Evolutionary conservation across 371 early-diverging fungal genomes (phyloP).

Genomic region (Rhizomucor miehei): DNA sequence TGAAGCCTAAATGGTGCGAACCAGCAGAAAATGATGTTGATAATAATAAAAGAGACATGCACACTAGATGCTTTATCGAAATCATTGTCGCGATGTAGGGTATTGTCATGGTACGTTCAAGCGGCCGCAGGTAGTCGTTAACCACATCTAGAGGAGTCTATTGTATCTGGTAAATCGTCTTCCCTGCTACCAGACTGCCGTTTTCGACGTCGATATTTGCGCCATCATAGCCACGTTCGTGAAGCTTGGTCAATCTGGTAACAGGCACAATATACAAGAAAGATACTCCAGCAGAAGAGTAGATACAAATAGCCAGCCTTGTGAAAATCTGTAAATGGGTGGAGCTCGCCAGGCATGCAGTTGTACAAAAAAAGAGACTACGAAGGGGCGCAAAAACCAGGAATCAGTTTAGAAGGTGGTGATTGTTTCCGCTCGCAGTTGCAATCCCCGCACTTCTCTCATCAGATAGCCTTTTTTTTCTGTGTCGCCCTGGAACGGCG

Average conservation of each 20-base stretch:
- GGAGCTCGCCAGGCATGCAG: too few species aligned
- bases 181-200: not conserved
- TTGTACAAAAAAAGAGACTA: too few species aligned
- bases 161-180: too few species aligned
- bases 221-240: conserved; percentile 23
- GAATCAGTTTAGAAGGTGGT: too few species aligned
- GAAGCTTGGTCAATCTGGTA: conserved; percentile 21
- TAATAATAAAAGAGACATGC: conserved; percentile 22
- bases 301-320: conserved; percentile 31
- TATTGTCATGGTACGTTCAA: conserved; percentile 19
- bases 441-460: too few species aligned
- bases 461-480: too few species aligned
- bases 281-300: conserved; percentile 40
- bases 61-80: conserved; percentile 36
- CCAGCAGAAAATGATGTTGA: conserved; percentile 34
- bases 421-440: too few species aligned
- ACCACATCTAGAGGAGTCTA: too few species aligned
- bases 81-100: conserved; percentile 41
- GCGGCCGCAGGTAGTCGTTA: conserved; percentile 2
- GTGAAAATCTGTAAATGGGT: conserved; percentile 6
- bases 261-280: conserved; percentile 34
- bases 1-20: conserved; percentile 24
- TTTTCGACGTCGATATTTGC: conserved; percentile 3
- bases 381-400: too few species aligned
- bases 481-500: too few species aligned